Evolutionary conservation across 257 asterid species (phyloP).

Genomic region (Datura wrightii): DNA sequence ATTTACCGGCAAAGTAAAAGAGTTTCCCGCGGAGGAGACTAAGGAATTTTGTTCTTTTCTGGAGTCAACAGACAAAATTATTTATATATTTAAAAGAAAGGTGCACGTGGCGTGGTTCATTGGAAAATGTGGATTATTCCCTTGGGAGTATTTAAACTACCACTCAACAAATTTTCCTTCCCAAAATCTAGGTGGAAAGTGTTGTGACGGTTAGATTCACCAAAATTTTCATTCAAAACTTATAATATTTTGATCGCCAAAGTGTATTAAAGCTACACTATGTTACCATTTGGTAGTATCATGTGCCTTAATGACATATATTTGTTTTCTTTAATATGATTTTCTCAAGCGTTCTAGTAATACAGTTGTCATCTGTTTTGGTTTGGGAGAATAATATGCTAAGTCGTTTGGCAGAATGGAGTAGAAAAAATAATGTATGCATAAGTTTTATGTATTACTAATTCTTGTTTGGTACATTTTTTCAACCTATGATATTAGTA

Average conservation of each 20-base stretch:
- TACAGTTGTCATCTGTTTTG: not conserved
- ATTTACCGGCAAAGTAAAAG: slow-evolving; percentile 20
- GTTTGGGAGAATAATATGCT: not conserved
- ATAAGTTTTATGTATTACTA: too few species aligned
- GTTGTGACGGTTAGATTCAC: too few species aligned
- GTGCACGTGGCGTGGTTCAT: slow-evolving; percentile 15
- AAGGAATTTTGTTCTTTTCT: not conserved
- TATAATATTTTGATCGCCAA: too few species aligned
- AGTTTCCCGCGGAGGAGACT: not conserved
- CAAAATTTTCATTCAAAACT: not conserved
- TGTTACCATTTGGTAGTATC: not conserved
- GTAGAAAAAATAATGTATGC: too few species aligned
- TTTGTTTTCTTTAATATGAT: not conserved
- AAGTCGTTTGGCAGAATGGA: too few species aligned
- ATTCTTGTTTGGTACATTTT: too few species aligned
- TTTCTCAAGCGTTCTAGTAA: not conserved
- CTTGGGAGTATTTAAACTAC: not conserved
- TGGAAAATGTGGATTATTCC: not conserved
- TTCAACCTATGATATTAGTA: too few species aligned
- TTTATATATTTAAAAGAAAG: not conserved
- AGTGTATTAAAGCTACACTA: not conserved
- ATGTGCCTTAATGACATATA: not conserved
- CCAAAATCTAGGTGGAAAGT: not conserved
- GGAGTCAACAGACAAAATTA: not conserved
- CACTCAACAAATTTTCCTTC: not conserved